Evolutionary conservation across 2,329 filamentous ascomycete species (phyloP).

Genomic region (Penicillium griseofulvum): DNA sequence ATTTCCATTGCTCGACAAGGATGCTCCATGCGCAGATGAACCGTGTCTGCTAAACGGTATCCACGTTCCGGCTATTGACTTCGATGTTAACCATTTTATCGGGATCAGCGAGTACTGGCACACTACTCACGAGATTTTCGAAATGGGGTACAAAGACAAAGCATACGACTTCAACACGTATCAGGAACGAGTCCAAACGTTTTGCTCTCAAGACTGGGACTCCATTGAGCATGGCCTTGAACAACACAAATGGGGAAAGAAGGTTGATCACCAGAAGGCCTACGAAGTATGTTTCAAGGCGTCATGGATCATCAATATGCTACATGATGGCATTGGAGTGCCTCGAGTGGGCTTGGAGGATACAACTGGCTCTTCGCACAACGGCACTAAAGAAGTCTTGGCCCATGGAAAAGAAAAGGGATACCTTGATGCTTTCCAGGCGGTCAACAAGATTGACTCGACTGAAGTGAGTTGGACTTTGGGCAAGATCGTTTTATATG

Average conservation of each 20-base stretch:
- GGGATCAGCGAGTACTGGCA: constrained; percentile 99
- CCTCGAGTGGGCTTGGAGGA: constrained; percentile 78
- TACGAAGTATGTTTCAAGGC: constrained; percentile 95
- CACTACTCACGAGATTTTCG: constrained; percentile 91
- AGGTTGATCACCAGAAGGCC: constrained; percentile 70
- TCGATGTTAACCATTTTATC: constrained; percentile 95
- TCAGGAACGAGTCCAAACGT: constrained; percentile 77
- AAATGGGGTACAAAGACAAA: constrained; percentile 69
- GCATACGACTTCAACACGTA: constrained; percentile 90
- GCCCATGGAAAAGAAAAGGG: constrained; percentile 69
- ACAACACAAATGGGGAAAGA: constrained; percentile 68
- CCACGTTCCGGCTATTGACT: constrained; percentile 93
- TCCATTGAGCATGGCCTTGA: constrained; percentile 67
- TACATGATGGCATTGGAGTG: constrained; percentile 93
- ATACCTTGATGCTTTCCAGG: constrained; percentile 82
- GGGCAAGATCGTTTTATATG: constrained; percentile 94
- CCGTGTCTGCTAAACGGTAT: constrained; percentile 89
- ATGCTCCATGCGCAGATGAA: constrained; percentile 74
- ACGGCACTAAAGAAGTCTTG: constrained; percentile 69
- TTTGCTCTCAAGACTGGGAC: constrained; percentile 81
- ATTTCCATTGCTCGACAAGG: constrained; percentile 84
- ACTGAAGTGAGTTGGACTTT: constrained; percentile 97
- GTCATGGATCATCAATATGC: constrained; percentile 93
- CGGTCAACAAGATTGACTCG: constrained; percentile 85
- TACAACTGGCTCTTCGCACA: constrained; percentile 54